These are phyloP conservation scores for Heimioporus sp. DNA, from an alignment of 768 basidiomycete species.

Conservation along the genomic window DNA sequence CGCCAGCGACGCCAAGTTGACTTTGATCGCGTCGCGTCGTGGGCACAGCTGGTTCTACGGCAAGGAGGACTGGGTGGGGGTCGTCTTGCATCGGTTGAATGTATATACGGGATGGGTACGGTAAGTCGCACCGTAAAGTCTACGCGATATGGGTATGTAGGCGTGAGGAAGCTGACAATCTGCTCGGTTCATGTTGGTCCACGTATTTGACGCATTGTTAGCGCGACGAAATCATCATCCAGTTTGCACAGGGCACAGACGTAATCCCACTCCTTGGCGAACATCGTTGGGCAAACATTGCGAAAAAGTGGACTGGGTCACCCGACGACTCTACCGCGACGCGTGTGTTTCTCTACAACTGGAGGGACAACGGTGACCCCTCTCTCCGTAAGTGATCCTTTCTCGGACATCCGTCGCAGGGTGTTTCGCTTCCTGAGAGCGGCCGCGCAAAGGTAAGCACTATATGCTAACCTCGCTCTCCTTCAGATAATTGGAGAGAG, in stretches of 20 bases:
- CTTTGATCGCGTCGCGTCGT: constrained; percentile 23
- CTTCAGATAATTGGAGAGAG: constrained; percentile 27
- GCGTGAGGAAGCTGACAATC: not conserved
- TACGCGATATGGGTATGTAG: not conserved
- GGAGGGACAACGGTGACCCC: constrained; percentile 30
- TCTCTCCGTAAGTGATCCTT: constrained; percentile 23
- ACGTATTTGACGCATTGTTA: constrained; percentile 1
- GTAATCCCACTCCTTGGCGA: constrained; percentile 28
- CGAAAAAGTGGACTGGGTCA: constrained; percentile 4
- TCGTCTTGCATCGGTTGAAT: constrained; percentile 16
- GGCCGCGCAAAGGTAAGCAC: not conserved
- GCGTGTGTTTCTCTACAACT: constrained; percentile 29
- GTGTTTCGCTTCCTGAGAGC: not conserved
- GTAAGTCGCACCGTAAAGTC: constrained; percentile 18
- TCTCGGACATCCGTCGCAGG: not conserved
- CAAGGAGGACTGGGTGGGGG: constrained; percentile 15
- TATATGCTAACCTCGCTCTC: not conserved
- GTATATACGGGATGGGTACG: constrained; percentile 27
- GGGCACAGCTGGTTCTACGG: constrained; percentile 23
- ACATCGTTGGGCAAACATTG: constrained; percentile 22
- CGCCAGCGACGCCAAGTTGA: constrained; percentile 12
- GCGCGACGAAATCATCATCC: constrained; percentile 30
- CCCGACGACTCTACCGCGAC: constrained; percentile 18
- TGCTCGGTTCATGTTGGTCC: not conserved
- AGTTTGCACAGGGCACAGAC: constrained; percentile 21